A percentile compares a stretch with the other conserved stretches of the same genome.
These are phyloP conservation scores for Jimgerdemannia flammicorona DNA, from an alignment of 192 early-diverging fungal species.

Conservation along the genomic window DNA sequence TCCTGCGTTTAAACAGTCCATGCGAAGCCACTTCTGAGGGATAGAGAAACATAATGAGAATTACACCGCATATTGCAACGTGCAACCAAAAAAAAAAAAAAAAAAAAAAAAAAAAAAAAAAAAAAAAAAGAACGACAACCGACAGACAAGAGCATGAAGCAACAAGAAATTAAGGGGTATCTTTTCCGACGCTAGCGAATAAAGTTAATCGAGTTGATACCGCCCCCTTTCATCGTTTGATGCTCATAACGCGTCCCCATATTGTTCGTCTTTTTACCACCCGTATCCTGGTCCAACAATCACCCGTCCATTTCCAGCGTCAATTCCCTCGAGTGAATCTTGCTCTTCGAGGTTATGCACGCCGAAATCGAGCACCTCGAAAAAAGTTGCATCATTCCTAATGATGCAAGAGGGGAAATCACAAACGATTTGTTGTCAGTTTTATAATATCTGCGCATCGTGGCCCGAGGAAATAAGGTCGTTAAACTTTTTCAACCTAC, in stretches of 20 bases:
- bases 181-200: neutral
- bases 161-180: neutral
- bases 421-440: neutral
- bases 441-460: no score
- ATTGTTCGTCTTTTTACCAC: neutral
- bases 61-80: neutral
- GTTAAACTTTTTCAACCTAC: constrained; percentile 13
- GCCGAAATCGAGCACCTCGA: constrained; percentile 83
- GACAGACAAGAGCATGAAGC: no score
- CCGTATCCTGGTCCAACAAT: neutral
- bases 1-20: neutral
- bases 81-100: neutral
- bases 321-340: constrained; percentile 1
- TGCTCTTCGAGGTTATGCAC: constrained; percentile 55
- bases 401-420: constrained; percentile 8
- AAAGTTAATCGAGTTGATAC: neutral
- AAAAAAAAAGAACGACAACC: neutral
- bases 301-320: neutral
- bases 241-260: neutral
- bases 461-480: neutral
- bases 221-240: neutral
- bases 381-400: constrained; percentile 56
- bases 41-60: neutral
- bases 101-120: neutral
- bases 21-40: neutral